phyloP scores from a whole-genome alignment of 2,329 filamentous ascomycete species.

The Monilinia laxa region DNA sequence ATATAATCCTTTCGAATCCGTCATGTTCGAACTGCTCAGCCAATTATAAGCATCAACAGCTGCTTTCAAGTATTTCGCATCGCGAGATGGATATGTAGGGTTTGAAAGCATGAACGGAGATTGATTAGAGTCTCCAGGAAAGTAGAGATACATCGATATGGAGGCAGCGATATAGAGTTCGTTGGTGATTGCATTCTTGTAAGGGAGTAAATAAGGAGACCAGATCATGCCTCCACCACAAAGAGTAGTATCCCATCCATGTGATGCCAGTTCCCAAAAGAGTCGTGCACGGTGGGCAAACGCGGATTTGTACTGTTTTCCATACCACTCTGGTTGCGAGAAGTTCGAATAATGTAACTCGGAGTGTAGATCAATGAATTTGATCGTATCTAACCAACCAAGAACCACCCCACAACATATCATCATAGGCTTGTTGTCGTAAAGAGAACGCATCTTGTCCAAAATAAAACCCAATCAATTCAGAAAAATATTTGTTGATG shows the following conservation, averaged over 20 bases:
- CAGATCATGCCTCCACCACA: slow-evolving; percentile 90
- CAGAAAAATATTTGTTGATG: slow-evolving; percentile 79
- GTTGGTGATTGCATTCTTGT: slow-evolving; percentile 97
- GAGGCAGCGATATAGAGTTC: slow-evolving; percentile 84
- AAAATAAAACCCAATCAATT: slow-evolving; percentile 77
- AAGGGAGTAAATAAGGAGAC: slow-evolving; percentile 76
- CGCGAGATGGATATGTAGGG: slow-evolving; percentile 41
- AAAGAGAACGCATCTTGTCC: slow-evolving; percentile 78
- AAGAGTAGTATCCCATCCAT: slow-evolving; percentile 77
- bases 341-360: slow-evolving; percentile 56
- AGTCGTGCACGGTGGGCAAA: slow-evolving; percentile 81
- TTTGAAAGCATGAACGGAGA: slow-evolving; percentile 58
- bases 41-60: slow-evolving; percentile 79
- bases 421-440: slow-evolving; percentile 79
- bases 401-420: slow-evolving; percentile 96
- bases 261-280: slow-evolving; percentile 78
- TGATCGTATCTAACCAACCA: slow-evolving; percentile 81
- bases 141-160: slow-evolving; percentile 85
- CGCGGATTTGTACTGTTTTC: slow-evolving; percentile 67
- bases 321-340: slow-evolving; percentile 61
- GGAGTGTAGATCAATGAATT: slow-evolving; percentile 72
- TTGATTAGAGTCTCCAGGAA: slow-evolving; percentile 74
- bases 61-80: slow-evolving; percentile 67
- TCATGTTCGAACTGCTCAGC: slow-evolving; percentile 80
- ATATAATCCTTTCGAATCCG: slow-evolving; percentile 70